phyloP scores from a whole-genome alignment of 371 early-diverging fungal species.

The Rhizopus microsporus region DNA sequence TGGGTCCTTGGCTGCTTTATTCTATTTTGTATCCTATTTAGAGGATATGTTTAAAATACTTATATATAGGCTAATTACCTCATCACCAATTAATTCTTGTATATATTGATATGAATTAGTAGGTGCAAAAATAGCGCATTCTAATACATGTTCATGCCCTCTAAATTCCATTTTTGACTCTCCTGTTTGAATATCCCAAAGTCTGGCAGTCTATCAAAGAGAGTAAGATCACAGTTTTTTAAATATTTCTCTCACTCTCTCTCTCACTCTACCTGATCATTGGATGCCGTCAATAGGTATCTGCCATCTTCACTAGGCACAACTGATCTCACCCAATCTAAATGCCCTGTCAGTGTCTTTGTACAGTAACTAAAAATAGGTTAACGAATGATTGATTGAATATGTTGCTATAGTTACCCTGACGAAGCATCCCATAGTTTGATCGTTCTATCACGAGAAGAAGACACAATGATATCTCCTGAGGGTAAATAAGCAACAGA shows the following conservation, averaged over 20 bases:
- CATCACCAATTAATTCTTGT: conserved; percentile 68
- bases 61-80: conserved; percentile 34
- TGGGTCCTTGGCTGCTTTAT: conserved; percentile 28
- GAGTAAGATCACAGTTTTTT: neutral
- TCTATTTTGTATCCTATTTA: conserved; percentile 8
- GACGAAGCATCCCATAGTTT: conserved; percentile 88
- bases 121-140: conserved; percentile 86
- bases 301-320: conserved; percentile 72
- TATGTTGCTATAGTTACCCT: conserved; percentile 49
- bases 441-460: conserved; percentile 87
- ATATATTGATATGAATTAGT: conserved; percentile 62
- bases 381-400: neutral
- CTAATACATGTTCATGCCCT: conserved; percentile 95
- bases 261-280: conserved; percentile 72
- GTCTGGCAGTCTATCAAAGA: conserved; percentile 65
- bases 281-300: conserved; percentile 75
- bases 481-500: conserved; percentile 75
- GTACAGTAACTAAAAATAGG: conserved; percentile 67
- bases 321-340: conserved; percentile 86
- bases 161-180: conserved; percentile 77
- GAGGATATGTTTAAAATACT: neutral
- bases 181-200: conserved; percentile 80
- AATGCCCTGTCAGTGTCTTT: conserved; percentile 77
- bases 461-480: conserved; percentile 79
- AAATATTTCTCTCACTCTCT: neutral